Evolutionary conservation across 371 early-diverging fungal species (phyloP), one percentile per base, ranked within the genome.

Genomic region (Dipsacomyces acuminosporus): DNA sequence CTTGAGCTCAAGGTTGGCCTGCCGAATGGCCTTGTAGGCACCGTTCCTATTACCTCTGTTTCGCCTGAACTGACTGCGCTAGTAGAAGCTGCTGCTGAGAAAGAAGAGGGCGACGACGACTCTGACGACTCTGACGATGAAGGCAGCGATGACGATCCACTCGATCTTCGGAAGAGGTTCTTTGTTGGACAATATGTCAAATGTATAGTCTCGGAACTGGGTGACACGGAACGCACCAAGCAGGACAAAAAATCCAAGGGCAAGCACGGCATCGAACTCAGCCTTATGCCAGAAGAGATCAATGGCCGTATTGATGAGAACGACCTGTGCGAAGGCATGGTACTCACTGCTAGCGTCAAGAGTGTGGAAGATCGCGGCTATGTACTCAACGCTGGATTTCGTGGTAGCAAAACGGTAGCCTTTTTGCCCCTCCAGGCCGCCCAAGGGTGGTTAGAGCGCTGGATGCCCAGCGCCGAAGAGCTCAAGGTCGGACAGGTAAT

Each of bases 1-100:
- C 78, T 91, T 23, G 87, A 90, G 55, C 61, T 94, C 45, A 77
- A 81, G 40, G 81, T 84, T 17, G 74, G 78, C 19, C 65, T 84
- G 48, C 83, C 85, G 3, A 74, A 80, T 54, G 78, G 81, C 49
- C 67, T 84, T 34, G 58, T 69, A 7, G 85, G 83, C 13, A 62
- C 57, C 17, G 76, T 84, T 18, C 77, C 84, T 1, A 81, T 84
- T 41, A 81, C 85, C n/a, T 80, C 82, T 45, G 71, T 84, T 40
- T 80, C 80, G 7, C 60, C 77, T 6, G 63, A 72, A 36, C 57
- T 84, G 41, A 74, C 82, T n/a, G 55, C 56, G n/a, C 22, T 70
- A 21, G 80, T 80, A 15, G 81, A 81, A 51, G 61, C 71, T 51
- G 76, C 72, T 3, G 81, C 81, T 7, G 72, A 53, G 14, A 58